Base-by-base conservation (phyloP, 2,329 filamentous ascomycete genomes). In the Neurospora sp. region DNA sequence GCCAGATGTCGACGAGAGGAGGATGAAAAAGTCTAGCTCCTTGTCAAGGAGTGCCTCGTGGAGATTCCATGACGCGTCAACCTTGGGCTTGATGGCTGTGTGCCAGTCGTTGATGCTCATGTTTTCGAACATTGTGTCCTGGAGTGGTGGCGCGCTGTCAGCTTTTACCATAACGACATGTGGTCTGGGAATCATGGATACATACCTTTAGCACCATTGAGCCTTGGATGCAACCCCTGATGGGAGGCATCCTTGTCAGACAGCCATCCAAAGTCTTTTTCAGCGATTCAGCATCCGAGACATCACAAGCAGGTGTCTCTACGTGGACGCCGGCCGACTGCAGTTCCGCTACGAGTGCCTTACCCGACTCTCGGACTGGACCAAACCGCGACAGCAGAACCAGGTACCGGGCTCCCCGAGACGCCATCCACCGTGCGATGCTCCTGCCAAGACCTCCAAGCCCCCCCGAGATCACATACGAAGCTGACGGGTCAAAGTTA, bases 381-480 rank as follows among this genome's bases (percentile, higher is more conserved):
- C 74, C 77, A 17, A 75, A 78, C n/a, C 80, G 77, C 10, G 80
- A 82, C 2, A 82, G 76, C 66, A 82, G 78, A 4, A 80, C 75
- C 4, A 84, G 73, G 67, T 79, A 73, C 13, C 77, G 75, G 1
- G 82, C 82, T 0, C 82, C 82, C 40, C 77, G 76, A 2, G 78
- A 75, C 1, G 77, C 78, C 73, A 83, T 76, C 76, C 77, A 79
- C 13, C 67, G 70, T 13, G 78, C 77, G 33, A 81, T 76, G 40
- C 74, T 76, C 38, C 76, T 75, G 19, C 81, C 81, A 0, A 82
- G 74, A 36, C 79, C 81, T 28, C 81, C 79, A 0, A 79, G 74
- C 4, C 81, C 81, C 81, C 81, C 81, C 23, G 77, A 76, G 10
- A 83, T 70, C 1, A 82, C 70, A 68, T 82, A 83, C 1, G 77